phyloP scores from a whole-genome alignment of 148 eudicot species.

The Rhododendron griersonianum region DNA sequence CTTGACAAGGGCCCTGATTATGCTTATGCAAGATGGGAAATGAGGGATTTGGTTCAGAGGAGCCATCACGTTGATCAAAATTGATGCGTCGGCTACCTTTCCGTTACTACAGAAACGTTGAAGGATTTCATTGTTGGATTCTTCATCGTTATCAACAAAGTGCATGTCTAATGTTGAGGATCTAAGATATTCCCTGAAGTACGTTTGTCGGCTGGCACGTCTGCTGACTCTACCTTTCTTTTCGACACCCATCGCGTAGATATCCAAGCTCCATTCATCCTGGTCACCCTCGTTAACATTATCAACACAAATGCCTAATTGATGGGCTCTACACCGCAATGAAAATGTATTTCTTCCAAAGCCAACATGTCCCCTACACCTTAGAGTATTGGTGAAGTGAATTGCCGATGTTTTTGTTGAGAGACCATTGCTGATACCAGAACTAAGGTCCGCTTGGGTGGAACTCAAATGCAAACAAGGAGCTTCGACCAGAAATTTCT shows the following conservation, averaged over 20 bases:
- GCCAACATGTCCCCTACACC: conserved; percentile 16
- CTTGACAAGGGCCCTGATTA: conserved; percentile 72
- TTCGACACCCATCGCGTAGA: conserved; percentile 16
- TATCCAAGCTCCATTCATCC: conserved; percentile 30
- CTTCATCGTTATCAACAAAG: conserved; percentile 58
- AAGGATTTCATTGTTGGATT: conserved; percentile 59
- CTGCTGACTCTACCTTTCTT: conserved; percentile 16
- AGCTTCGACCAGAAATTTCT: conserved; percentile 28
- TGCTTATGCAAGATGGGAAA: conserved; percentile 60
- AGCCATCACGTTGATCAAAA: conserved; percentile 67
- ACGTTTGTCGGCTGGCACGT: neutral
- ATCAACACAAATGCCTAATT: conserved; percentile 37
- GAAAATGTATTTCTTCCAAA: conserved; percentile 17
- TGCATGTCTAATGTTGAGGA: conserved; percentile 31
- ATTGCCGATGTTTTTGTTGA: conserved; percentile 13
- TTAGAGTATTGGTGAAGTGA: conserved; percentile 15
- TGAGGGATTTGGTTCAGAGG: conserved; percentile 79
- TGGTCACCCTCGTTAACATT: conserved; percentile 22
- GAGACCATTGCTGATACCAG: conserved; percentile 6
- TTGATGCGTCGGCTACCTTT: conserved; percentile 55
- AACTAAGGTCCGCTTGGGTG: conserved; percentile 17
- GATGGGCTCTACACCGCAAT: conserved; percentile 26
- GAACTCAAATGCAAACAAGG: conserved; percentile 22
- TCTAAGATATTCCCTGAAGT: conserved; percentile 22
- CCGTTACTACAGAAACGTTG: conserved; percentile 50